Base-by-base conservation (phyloP, 176 grass and related monocot species). In the Triticum dicoccoides region DNA sequence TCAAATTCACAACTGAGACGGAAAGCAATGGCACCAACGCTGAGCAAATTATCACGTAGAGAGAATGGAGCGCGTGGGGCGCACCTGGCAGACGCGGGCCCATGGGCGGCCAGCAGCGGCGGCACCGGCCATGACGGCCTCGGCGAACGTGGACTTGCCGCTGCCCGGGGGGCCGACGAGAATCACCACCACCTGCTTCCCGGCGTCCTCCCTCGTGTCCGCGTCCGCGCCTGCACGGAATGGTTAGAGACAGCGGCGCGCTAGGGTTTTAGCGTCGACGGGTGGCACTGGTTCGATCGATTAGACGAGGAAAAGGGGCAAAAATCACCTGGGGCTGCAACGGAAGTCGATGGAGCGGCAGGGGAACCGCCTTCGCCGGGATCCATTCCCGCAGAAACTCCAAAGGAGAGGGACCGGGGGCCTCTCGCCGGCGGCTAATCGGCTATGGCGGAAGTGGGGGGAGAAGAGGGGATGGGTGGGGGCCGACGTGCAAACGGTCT, bases 101-200 rank as follows among this genome's bases (percentile, higher is more conserved):
- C 95, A 98, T 9, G 68, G 56, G 30, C 93, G 92, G 68, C 47
- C 81, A 42, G 61, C 63, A 82, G 49, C 69, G 74, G 91, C 77
- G 69, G 64, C 81, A 66, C 87, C 80, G 66, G 69, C 79, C 27
- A 87, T 27, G 17, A 98, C 77, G 38, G 91, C 87, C 68, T 98
- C 89, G 30, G 93, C 94, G 77, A 98, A 98, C n/a, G 95, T 93
- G 66, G 92, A 90, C 91, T 98, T 98, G 80, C 93, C 95, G 81
- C 95, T 92, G 18, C 95, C 95, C 23, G 95, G 93, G 1, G 95
- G 73, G 1, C 93, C 95, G 15, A 98, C 81, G 23, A 98, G 82
- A 62, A 98, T 81, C 65, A 90, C 62, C 42, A 93, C 2, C 77
- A 92, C 63, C 77, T 62, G 62, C 69, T 91, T 88, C 6, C 61